Conservation (phyloP, 352 stramenopile species). For the Aphanomyces astaci region DNA sequence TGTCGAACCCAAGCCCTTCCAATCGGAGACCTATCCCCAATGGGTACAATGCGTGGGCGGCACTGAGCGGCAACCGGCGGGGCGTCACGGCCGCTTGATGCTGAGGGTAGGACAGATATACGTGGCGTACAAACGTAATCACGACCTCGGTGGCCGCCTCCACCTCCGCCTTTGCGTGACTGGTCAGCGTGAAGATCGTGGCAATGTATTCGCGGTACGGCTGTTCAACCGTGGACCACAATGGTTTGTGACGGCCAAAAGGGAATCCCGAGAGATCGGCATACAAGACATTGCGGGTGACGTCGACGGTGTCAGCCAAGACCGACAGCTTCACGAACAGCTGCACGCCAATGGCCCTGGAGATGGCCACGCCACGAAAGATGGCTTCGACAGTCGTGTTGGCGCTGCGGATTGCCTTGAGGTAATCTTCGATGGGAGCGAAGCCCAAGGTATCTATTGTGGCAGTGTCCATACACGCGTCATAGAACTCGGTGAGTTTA, state of each 20-base stretch:
- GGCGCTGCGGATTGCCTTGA: too few species aligned
- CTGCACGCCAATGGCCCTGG: constrained; percentile 42
- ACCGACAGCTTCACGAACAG: constrained; percentile 47
- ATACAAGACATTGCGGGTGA: constrained; percentile 37
- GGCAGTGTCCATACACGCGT: constrained; percentile 46
- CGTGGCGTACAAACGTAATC: constrained; percentile 57
- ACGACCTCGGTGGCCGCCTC: constrained; percentile 62
- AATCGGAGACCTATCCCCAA: constrained; percentile 41
- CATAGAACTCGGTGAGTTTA: constrained; percentile 48
- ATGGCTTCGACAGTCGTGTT: too few species aligned
- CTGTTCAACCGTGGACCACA: constrained; percentile 39
- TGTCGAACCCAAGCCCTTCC: constrained; percentile 35
- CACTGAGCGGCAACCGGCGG: constrained; percentile 64
- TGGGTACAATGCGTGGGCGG: constrained; percentile 43
- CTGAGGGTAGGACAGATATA: constrained; percentile 80
- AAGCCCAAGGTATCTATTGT: constrained; percentile 33
- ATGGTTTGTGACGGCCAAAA: constrained; percentile 33
- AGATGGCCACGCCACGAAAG: too few species aligned
- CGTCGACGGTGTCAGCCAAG: constrained; percentile 37
- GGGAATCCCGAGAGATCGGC: constrained; percentile 40
- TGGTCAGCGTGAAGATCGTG: not conserved
- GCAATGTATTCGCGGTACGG: constrained; percentile 38
- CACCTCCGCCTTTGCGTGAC: constrained; percentile 14
- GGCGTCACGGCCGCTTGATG: constrained; percentile 73
- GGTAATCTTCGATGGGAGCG: constrained; percentile 32